These are phyloP conservation scores for Trichoderma afroharzianum DNA, from an alignment of 2,329 filamentous ascomycete species.

Conservation along the genomic window DNA sequence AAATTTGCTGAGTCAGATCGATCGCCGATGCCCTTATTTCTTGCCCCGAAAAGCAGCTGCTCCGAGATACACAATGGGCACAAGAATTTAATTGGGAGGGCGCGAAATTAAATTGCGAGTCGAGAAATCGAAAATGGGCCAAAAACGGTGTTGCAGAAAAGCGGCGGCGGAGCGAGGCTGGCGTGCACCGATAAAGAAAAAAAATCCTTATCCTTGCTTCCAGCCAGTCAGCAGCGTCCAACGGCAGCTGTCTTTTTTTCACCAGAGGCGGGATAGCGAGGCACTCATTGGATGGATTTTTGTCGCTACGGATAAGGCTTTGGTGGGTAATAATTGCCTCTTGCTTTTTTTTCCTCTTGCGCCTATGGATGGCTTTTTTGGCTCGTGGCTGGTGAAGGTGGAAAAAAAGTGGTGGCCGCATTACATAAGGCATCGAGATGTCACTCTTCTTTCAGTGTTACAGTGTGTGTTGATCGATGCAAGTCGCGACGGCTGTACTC, in stretches of 20 bases:
- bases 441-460: neutral
- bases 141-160: slow-evolving; percentile 6
- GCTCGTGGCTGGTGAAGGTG: too few relatives aligned
- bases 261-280: slow-evolving; percentile 1
- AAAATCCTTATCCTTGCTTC: slow-evolving; percentile 15
- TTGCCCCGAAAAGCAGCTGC: slow-evolving; percentile 37
- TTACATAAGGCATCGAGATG: neutral
- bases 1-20: slow-evolving; percentile 43
- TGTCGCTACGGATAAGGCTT: slow-evolving; percentile 10
- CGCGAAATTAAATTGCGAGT: slow-evolving; percentile 5
- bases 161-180: slow-evolving; percentile 7
- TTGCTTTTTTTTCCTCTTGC: neutral
- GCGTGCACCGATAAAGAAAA: slow-evolving; percentile 12
- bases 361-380: neutral
- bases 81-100: slow-evolving; percentile 18
- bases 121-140: slow-evolving; percentile 19
- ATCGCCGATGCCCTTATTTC: slow-evolving; percentile 37
- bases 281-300: slow-evolving; percentile 3
- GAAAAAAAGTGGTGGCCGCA: neutral
- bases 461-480: neutral
- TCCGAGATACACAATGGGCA: slow-evolving; percentile 39
- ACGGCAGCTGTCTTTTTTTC: neutral
- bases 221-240: neutral
- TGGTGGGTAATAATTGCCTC: slow-evolving; percentile 3
- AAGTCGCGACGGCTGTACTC: neutral